A percentile compares a stretch with the other conserved stretches of the same genome.
These are phyloP conservation scores for Cyclotella atomus DNA, from an alignment of 108 stramenopile species.

Conservation along the genomic window DNA sequence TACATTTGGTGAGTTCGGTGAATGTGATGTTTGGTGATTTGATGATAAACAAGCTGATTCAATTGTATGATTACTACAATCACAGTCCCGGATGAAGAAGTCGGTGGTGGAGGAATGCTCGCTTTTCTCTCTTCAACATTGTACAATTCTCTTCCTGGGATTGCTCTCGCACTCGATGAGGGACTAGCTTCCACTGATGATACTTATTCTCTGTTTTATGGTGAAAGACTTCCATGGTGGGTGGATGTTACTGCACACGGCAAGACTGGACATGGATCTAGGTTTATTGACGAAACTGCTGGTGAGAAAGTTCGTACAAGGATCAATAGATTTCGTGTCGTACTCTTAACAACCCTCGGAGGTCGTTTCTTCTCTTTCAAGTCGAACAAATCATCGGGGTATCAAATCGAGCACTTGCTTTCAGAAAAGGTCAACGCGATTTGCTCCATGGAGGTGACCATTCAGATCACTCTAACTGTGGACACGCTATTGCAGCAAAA, in stretches of 20 bases:
- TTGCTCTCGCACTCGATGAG: conserved; percentile 90
- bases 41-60: not conserved
- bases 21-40: not conserved
- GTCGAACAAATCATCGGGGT: conserved; percentile 91
- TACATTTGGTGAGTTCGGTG: conserved; percentile 53
- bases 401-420: conserved; percentile 83
- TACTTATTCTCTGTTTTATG: conserved; percentile 94
- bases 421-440: conserved; percentile 88
- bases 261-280: conserved; percentile 93
- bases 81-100: conserved; percentile 42
- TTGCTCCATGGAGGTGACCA: conserved; percentile 55
- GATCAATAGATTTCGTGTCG: no score
- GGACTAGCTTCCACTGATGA: conserved; percentile 82
- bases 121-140: conserved; percentile 56
- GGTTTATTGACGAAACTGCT: conserved; percentile 95
- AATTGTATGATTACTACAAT: not conserved
- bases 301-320: no score
- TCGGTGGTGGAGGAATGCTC: conserved; percentile 63
- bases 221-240: conserved; percentile 93
- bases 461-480: conserved; percentile 69
- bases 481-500: conserved; percentile 75
- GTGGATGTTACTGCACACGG: conserved; percentile 88
- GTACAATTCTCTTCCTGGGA: conserved; percentile 57
- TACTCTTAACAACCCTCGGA: not conserved
- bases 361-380: not conserved